Evolutionary conservation across 2,329 filamentous ascomycete genomes (phyloP), one percentile per base, ranked within the genome.

Genomic region (Colletotrichum euphorbiae): DNA sequence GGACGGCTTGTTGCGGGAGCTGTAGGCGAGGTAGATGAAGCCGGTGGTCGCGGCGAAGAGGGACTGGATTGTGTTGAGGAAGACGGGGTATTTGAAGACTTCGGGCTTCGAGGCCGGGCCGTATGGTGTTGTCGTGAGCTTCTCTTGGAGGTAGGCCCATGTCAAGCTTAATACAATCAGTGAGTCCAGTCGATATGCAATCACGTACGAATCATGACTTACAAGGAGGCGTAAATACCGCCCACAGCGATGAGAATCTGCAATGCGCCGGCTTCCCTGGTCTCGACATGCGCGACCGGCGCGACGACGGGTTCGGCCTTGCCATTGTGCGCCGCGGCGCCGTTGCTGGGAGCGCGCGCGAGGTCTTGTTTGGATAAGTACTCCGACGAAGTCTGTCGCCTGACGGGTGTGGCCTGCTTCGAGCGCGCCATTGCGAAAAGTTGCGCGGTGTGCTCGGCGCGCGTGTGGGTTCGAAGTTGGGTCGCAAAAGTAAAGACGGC

Each of bases 221-320:
- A 98, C 95, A 99, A 99, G 40, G 94, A 97, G 40, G 91, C 93
- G 79, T 99, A 99, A 74, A 99, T 99, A 68, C 96, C 96, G 6
- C 90, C 90, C n/a, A 98, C 93, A 72, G 94, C 95, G 70, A 97
- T 88, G 55, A 94, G 80, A 63, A 98, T 87, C 79, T 97, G 92
- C 74, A 91, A 76, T 33, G 93, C 77, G 4, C 93, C 92, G 8
- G 90, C 85, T 31, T 88, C 85, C 69, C 69, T 75, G 65, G 62
- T 70, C 38, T 73, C 64, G 19, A 74, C 81, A 81, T 38, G 67
- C 45, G 57, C 51, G 11, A 55, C 48, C 21, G 70, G 36, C 36
- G 13, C 36, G 36, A 38, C 36, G 12, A 38, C 36, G 11, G 11
- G 15, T 11, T 13, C 55, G 54, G 57, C 80, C 74, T 73, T 74